These are phyloP conservation scores for Colletotrichum sp. DNA, from an alignment of 2,329 filamentous ascomycete genomes.

Conservation along the genomic window DNA sequence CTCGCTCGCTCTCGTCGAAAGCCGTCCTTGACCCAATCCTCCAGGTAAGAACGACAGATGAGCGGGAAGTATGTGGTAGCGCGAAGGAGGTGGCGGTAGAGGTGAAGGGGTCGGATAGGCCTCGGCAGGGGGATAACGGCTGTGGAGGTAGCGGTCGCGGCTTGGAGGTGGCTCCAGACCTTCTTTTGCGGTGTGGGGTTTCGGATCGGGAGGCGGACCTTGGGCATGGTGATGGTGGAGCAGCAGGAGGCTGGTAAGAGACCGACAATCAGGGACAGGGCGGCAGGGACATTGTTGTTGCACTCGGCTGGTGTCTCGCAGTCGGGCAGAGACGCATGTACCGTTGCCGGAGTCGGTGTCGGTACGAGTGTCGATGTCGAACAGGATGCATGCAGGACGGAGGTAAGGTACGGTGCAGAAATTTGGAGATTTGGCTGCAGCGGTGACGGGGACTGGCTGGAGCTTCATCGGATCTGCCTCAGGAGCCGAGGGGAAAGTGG, in stretches of 20 bases:
- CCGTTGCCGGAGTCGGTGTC: neutral
- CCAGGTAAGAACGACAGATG: constrained; percentile 49
- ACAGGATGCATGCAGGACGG: constrained; percentile 16
- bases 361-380: neutral
- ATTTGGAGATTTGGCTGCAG: neutral
- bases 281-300: neutral
- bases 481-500: neutral
- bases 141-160: constrained; percentile 25
- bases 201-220: constrained; percentile 36
- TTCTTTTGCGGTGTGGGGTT: constrained; percentile 14
- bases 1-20: constrained; percentile 42
- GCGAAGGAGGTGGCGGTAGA: constrained; percentile 66
- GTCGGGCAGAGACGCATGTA: constrained; percentile 11
- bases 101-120: constrained; percentile 40
- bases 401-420: neutral
- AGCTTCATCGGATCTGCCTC: neutral
- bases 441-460: neutral
- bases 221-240: neutral
- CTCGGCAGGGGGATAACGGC: constrained; percentile 34
- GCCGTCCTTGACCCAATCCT: constrained; percentile 45
- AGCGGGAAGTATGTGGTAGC: constrained; percentile 65
- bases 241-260: neutral
- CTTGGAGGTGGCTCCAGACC: neutral
- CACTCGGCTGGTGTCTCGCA: neutral
- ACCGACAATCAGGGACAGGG: neutral